phyloP scores from a whole-genome alignment of 1,284 basidiomycete genomes.

The Meripilus lineatus region DNA sequence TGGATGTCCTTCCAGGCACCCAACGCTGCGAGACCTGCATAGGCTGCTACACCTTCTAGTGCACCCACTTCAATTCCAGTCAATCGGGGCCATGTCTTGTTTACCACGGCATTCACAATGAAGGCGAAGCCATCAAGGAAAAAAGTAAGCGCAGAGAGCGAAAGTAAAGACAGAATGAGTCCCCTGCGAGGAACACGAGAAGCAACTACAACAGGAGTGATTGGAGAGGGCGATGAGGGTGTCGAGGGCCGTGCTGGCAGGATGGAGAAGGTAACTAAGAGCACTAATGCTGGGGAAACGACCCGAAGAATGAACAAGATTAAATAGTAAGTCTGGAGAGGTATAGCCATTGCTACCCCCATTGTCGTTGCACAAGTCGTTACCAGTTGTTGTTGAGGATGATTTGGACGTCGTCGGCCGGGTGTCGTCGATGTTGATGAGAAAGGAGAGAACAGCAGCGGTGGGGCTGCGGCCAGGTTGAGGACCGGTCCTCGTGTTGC shows the following conservation, averaged over 20 bases:
- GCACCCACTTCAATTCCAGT: constrained; percentile 69
- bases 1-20: constrained; percentile 74
- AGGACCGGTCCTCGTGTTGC: constrained; percentile 14
- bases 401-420: constrained; percentile 24
- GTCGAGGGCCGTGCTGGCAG: constrained; percentile 43
- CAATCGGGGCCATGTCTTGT: constrained; percentile 56
- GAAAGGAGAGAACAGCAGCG: constrained; percentile 14
- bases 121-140: constrained; percentile 79
- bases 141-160: constrained; percentile 74
- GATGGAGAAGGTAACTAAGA: constrained; percentile 57
- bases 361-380: too few species aligned
- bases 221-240: constrained; percentile 52
- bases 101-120: constrained; percentile 56
- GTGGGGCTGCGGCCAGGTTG: constrained; percentile 13
- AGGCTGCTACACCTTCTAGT: constrained; percentile 61
- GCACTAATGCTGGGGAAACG: constrained; percentile 57
- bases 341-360: constrained; percentile 12
- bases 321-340: constrained; percentile 9
- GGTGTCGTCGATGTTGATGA: constrained; percentile 19
- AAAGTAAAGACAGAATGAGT: constrained; percentile 64
- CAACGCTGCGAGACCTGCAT: constrained; percentile 62
- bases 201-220: constrained; percentile 72
- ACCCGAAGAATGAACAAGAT: constrained; percentile 54
- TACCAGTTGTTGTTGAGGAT: constrained; percentile 27
- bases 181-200: constrained; percentile 65